Percentiles rank a stretch among this genome's conserved stretches.
phyloP scores from a whole-genome alignment of 805 yeast genomes.

The Priceomyces medius region DNA sequence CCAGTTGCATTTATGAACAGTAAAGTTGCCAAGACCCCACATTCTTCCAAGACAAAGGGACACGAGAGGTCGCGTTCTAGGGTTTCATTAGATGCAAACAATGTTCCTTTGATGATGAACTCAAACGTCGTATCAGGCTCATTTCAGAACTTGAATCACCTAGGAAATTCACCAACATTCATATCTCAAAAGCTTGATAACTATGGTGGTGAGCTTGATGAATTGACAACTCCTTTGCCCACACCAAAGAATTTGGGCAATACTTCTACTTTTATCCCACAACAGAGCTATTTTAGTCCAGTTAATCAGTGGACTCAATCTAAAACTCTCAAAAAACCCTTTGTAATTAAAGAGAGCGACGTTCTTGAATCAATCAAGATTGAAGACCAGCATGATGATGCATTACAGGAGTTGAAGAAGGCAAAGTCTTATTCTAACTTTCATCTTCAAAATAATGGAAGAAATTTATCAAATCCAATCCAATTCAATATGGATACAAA shows the following conservation, averaged over 20 bases:
- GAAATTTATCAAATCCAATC: slow-evolving; percentile 1
- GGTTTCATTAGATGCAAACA: slow-evolving; percentile 34
- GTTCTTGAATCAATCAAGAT: slow-evolving; percentile 31
- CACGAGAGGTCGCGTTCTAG: slow-evolving; percentile 44
- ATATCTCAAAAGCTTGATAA: slow-evolving; percentile 24
- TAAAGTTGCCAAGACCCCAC: slow-evolving; percentile 40
- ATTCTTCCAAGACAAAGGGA: slow-evolving; percentile 22
- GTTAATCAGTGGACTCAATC: slow-evolving; percentile 7
- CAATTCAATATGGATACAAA: slow-evolving; percentile 1
- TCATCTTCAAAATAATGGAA: neutral
- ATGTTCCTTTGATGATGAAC: slow-evolving; percentile 14
- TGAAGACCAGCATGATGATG: slow-evolving; percentile 44
- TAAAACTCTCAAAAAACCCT: slow-evolving; percentile 7
- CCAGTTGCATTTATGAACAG: slow-evolving; percentile 20
- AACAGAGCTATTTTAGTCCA: slow-evolving; percentile 14
- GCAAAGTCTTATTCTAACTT: slow-evolving; percentile 29
- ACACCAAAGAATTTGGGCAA: slow-evolving; percentile 13
- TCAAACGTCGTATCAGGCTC: slow-evolving; percentile 9
- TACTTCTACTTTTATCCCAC: slow-evolving; percentile 1
- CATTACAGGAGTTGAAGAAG: slow-evolving; percentile 38
- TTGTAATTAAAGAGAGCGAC: slow-evolving; percentile 22
- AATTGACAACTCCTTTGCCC: slow-evolving; percentile 15
- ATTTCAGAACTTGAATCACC: slow-evolving; percentile 24
- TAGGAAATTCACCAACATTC: slow-evolving; percentile 28
- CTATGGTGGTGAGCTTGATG: slow-evolving; percentile 16